Evolutionary conservation across 805 yeast species (phyloP), one percentile per base, ranked within the genome.

Genomic region (Yamadazyma nakazawae): DNA sequence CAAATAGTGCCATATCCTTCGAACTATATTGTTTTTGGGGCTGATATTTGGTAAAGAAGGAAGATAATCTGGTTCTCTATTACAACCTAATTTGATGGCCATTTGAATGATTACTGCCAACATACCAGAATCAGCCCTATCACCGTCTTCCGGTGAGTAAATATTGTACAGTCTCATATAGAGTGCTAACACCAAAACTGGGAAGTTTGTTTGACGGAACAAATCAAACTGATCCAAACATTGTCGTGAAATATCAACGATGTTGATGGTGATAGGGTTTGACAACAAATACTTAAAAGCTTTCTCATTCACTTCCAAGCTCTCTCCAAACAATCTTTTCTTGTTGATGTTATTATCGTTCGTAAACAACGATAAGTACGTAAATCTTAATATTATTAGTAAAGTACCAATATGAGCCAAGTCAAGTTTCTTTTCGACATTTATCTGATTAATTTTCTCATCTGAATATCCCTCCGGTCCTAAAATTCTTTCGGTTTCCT

Each of bases 1-100:
- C 37, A 83, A 60, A 24, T 67, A 64, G 56, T 72, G 75, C 88
- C 88, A 83, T 5, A 81, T 70, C 53, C 79, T 81, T 55, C 88
- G 69, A 71, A 79, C 72, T 2, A 81, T 55, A 51, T 79, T 76
- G 24, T 72, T 68, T 12, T 55, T 46, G 13, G 58, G 54, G 45
- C 57, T 66, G 40, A 62, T 60, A 8, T 54, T 49, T 18, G 58
- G 53, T 3, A 58, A 46, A 21, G 56, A 59, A 0, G 54, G 47
- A 37, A 64, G 63, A 16, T 60, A 63, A 25, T 64, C 67, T 0
- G 75, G 75, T 17, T 72, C 76, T 14, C 76, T 54, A 53, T 72
- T 65, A 19, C 69, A 54, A 1, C 76, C 76, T 10, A 71, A 50
- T 1, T 64, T 54, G 43, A 62, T 63, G 1, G 76, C 73, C 72